These are phyloP conservation scores for Neurospora hispaniola DNA, from an alignment of 495 filamentous ascomycete genomes.

Conservation along the genomic window DNA sequence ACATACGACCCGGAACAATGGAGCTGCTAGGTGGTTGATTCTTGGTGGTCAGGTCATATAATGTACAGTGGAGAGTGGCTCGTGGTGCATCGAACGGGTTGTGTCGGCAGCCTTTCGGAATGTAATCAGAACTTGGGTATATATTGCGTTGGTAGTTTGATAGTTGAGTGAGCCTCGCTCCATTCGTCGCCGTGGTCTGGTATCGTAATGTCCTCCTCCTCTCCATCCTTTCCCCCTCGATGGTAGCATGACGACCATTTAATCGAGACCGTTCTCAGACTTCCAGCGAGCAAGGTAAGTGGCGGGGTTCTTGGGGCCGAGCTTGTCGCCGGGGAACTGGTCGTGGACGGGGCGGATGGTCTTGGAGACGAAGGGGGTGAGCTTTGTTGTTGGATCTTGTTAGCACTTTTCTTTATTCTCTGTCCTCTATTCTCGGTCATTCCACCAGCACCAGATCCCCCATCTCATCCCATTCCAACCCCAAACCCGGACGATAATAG, in stretches of 20 bases:
- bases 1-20: too few species aligned
- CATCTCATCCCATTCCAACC: neutral
- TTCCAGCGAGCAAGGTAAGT: constrained; percentile 60
- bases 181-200: too few species aligned
- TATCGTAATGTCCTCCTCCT: too few species aligned
- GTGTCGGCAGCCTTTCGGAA: too few species aligned
- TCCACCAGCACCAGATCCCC: neutral
- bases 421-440: neutral
- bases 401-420: constrained; percentile 1
- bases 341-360: constrained; percentile 43
- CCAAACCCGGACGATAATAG: neutral
- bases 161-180: too few species aligned
- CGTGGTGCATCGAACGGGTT: neutral
- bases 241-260: constrained; percentile 9
- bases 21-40: too few species aligned
- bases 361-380: constrained; percentile 77
- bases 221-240: too few species aligned
- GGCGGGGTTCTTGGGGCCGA: constrained; percentile 46
- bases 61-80: too few species aligned
- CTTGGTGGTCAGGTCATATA: too few species aligned
- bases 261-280: constrained; percentile 53
- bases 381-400: constrained; percentile 47
- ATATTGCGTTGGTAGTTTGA: too few species aligned
- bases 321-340: constrained; percentile 33
- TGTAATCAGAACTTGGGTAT: too few species aligned